Base-by-base conservation (phyloP, 495 filamentous ascomycete genomes). In the Pseudevernia furfuracea region DNA sequence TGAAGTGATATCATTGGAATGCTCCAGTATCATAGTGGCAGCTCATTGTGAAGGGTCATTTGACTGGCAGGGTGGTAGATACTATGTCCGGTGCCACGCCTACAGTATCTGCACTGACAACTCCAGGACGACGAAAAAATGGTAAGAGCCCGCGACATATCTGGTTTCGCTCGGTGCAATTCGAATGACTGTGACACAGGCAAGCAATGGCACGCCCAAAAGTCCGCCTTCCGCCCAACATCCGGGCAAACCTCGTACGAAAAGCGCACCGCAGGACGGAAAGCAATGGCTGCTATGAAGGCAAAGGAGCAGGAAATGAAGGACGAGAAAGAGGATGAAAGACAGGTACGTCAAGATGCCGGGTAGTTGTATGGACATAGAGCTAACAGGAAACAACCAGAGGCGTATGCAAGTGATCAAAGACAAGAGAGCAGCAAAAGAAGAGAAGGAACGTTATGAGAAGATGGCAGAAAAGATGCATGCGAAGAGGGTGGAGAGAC, bases 401-500 rank as follows among this genome's bases (percentile, higher is more conserved):
- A 82, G 81, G 74, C 82, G 85, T 62, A 86, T 94, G 62, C 81
- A 89, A 71, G 80, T 81, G 23, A 89, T 97, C 69, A 92, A 88
- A 71, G 90, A 94, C 62, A 89, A 86, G 73, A 81, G 90, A 53
- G 89, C 85, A 30, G 85, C 84, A 10, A 96, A 96, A 81, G 92
- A 89, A 71, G 94, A 98, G 80, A 94, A 91, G 77, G 91, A 88
- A 67, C 83, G 95, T 46, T 97, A 90, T 73, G 91, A 92, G 77
- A 92, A 91, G 79, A 85, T 98, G 86, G 94, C 90, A 37, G 89
- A 93, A 76, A 97, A 91, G 79, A 97, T 98, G 94, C 94, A 97
- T 74, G 84, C 80, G 74, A 97, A 96, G 81, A 80, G 92, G 67
- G 87, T 98, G 32, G 94, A 98, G 77, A 83, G 94, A 66, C 71